Evolutionary conservation across 2,329 filamentous ascomycete genomes (phyloP), one percentile per base, ranked within the genome.

Genomic region (Neocucurbitaria cava): DNA sequence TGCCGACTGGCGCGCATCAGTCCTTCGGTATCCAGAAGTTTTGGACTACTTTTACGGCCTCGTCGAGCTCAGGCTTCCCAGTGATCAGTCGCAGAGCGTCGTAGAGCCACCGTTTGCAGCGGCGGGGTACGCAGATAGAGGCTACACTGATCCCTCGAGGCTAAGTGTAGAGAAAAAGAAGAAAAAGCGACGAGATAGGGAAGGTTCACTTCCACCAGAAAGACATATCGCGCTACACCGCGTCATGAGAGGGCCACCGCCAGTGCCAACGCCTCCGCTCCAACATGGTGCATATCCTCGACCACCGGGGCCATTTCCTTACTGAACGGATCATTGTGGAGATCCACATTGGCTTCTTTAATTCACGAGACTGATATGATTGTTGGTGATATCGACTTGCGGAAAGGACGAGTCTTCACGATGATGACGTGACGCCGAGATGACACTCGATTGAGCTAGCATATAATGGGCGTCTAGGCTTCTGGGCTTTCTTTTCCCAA

Each of bases 1-100:
- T 66, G 87, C 90, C 58, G 90, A 92, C 77, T 94, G 90, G 90
- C 85, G 88, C 66, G 82, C 85, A 26, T 89, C 87, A 43, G 89
- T 92, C 35, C 85, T 91, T 65, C 83, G 87, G 49, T 94, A 93
- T 65, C 90, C 90, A 4, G 89, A 92, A 70, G 72, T 93, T n/a
- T 79, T 94, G 49, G 88, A 92, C 74, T 92, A 93, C 75, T 93
- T 89, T 71, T 93, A 89, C 75, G 82, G 85, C 54, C 79, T 92
- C 33, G 87, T 92, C 31, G 84, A 87, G 49, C 72, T 92, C 54
- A 83, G 80, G 20, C 75, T 91, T 4, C 89, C 90, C 0, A 76
- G 77, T 36, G 87, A 91, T 52, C 59, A 69, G 15, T 74, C 76
- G 24, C 61, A 69, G 15, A 65, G 67, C 33, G 75, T 81, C 1